A percentile compares a stretch with the other conserved stretches of the same genome.
Evolutionary conservation across 2,329 filamentous ascomycete genomes (phyloP).

Genomic region (Chrysosphaeria jannelii): DNA sequence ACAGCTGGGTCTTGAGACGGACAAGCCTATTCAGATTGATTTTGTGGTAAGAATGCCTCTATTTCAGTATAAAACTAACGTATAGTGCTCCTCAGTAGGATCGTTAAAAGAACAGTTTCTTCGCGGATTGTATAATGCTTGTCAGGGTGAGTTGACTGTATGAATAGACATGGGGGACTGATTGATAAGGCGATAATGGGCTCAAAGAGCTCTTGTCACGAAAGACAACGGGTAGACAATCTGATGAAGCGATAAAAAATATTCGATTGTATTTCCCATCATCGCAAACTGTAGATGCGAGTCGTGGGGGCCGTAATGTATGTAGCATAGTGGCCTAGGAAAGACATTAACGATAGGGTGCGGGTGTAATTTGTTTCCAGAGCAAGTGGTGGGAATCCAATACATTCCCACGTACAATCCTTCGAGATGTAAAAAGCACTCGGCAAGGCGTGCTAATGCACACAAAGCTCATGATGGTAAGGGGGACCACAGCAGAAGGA

Average conservation of each 20-base stretch:
- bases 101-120: conserved; percentile 40
- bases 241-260: conserved; percentile 4
- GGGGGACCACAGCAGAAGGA: conserved; percentile 1
- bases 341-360: conserved; percentile 15
- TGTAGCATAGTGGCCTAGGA: conserved; percentile 7
- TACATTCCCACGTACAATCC: conserved; percentile 37
- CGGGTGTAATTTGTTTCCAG: conserved; percentile 60
- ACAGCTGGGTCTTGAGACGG: conserved; percentile 27
- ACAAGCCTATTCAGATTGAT: conserved; percentile 32
- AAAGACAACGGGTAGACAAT: conserved; percentile 6
- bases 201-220: no score
- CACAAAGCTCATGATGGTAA: conserved; percentile 40
- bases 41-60: conserved; percentile 25
- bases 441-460: conserved; percentile 55
- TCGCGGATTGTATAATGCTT: conserved; percentile 19
- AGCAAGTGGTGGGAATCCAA: conserved; percentile 37
- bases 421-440: conserved; percentile 48
- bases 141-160: conserved; percentile 18
- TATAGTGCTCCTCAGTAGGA: conserved; percentile 51
- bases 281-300: conserved; percentile 30
- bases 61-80: no score
- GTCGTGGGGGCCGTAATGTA: conserved; percentile 29
- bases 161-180: conserved; percentile 15
- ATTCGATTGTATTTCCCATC: conserved; percentile 65
- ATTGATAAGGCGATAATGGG: conserved; percentile 6